Percentiles rank a stretch among this genome's conserved stretches.
These are phyloP conservation scores for Inonotus hispidus DNA, from an alignment of 1,284 basidiomycete species.

Conservation along the genomic window DNA sequence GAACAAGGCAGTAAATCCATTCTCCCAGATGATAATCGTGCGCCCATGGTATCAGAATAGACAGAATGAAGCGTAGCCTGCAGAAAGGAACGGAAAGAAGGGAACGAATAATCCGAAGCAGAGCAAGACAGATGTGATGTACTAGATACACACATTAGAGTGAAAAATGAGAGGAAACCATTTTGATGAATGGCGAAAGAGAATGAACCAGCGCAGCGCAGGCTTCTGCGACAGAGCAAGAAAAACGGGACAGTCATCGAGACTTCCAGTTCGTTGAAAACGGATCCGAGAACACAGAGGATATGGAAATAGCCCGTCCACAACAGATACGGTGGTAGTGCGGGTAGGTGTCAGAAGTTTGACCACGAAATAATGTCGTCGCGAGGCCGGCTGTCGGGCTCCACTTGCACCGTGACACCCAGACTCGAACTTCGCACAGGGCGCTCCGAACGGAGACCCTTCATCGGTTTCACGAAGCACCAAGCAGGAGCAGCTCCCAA, in stretches of 20 bases:
- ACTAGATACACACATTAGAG: not conserved
- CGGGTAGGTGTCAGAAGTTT: conserved; percentile 40
- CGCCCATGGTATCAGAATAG: not conserved
- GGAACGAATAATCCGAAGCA: not conserved
- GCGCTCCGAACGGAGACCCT: conserved; percentile 51
- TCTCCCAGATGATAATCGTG: not conserved
- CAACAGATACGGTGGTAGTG: no score
- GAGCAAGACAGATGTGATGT: not conserved
- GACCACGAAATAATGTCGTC: conserved; percentile 61
- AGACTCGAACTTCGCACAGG: conserved; percentile 58
- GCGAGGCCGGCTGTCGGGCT: conserved; percentile 30
- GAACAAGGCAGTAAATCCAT: not conserved
- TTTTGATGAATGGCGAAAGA: not conserved
- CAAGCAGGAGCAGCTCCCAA: conserved; percentile 67
- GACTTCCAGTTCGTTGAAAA: not conserved
- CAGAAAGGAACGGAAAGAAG: not conserved
- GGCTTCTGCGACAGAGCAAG: not conserved
- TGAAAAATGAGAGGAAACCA: not conserved
- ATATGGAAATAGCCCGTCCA: not conserved
- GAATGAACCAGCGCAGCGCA: not conserved
- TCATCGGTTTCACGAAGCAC: conserved; percentile 60
- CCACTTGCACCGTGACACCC: conserved; percentile 51
- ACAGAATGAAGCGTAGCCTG: not conserved
- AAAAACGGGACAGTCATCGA: not conserved
- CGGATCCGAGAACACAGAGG: not conserved